Conservation (phyloP, 225 moss, liverwort and hornwort species). For the Antitrichia curtipendula region DNA sequence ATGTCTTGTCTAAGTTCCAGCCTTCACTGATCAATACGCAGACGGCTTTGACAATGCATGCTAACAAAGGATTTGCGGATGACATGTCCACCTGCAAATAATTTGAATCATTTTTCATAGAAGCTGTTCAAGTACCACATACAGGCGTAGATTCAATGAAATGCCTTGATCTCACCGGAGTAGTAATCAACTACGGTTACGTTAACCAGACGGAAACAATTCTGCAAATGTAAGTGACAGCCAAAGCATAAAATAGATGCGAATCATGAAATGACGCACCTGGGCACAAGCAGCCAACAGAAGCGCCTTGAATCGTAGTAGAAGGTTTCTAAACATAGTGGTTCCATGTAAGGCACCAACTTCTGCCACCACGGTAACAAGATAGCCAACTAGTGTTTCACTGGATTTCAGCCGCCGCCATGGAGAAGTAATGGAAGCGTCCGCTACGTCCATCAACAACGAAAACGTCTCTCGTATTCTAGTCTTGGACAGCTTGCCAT, state of each 20-base stretch:
- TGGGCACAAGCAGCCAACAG: constrained; percentile 62
- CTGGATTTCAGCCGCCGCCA: constrained; percentile 62
- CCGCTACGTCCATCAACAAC: constrained; percentile 61
- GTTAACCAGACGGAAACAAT: not conserved
- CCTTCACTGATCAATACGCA: constrained; percentile 50
- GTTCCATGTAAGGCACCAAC: constrained; percentile 51
- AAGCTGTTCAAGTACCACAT: not conserved
- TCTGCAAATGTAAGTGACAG: not conserved
- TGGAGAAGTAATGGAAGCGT: constrained; percentile 57
- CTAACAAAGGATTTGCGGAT: constrained; percentile 28
- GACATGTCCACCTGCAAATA: constrained; percentile 48
- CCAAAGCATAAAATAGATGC: not conserved
- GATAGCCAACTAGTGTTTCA: constrained; percentile 41
- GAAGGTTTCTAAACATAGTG: constrained; percentile 44
- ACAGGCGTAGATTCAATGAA: not conserved
- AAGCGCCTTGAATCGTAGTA: constrained; percentile 57
- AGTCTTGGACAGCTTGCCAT: constrained; percentile 27
- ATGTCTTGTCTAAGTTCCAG: constrained; percentile 58
- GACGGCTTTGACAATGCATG: constrained; percentile 39
- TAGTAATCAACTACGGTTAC: not conserved
- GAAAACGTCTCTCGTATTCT: constrained; percentile 51
- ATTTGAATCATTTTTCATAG: not conserved
- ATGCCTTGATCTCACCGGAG: not conserved
- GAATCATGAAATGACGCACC: constrained; percentile 11
- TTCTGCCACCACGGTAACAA: constrained; percentile 53